These are phyloP conservation scores for Coffea canephora DNA, from an alignment of 257 asterid species.

Conservation along the genomic window DNA sequence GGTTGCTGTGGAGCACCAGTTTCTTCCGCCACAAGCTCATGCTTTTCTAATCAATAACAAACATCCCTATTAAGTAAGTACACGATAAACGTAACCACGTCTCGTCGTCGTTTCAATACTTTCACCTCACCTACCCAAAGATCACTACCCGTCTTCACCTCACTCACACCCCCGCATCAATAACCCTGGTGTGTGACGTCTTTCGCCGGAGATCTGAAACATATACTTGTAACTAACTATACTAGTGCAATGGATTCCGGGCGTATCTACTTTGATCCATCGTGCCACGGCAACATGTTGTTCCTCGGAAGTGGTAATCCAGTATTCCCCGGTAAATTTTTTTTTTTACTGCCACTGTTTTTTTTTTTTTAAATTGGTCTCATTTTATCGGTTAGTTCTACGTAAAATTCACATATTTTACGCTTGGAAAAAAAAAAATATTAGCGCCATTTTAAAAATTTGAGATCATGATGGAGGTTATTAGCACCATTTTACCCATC, in stretches of 20 bases:
- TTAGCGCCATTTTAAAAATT: too few species aligned
- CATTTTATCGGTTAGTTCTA: neutral
- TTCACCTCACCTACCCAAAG: neutral
- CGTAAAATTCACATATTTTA: too few species aligned
- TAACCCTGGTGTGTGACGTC: neutral
- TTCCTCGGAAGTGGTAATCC: constrained; percentile 64
- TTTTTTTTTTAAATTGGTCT: neutral
- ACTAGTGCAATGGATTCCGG: constrained; percentile 63
- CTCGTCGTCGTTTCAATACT: neutral
- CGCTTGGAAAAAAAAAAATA: too few species aligned
- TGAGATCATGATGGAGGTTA: too few species aligned
- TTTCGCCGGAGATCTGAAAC: constrained; percentile 34
- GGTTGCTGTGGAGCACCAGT: constrained; percentile 97
- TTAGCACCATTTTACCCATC: too few species aligned
- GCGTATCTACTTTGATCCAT: constrained; percentile 66
- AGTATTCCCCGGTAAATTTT: constrained; percentile 57
- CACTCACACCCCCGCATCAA: neutral
- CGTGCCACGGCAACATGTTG: constrained; percentile 70
- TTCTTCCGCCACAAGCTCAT: constrained; percentile 99
- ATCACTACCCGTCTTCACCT: neutral
- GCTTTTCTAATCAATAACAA: constrained; percentile 48
- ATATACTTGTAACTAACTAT: neutral
- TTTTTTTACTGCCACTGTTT: neutral
- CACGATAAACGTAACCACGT: neutral
- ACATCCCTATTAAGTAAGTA: neutral